Percentiles rank a stretch among this genome's conserved stretches.
phyloP scores from a whole-genome alignment of 1,284 basidiomycete species.

The Irpex sp. region DNA sequence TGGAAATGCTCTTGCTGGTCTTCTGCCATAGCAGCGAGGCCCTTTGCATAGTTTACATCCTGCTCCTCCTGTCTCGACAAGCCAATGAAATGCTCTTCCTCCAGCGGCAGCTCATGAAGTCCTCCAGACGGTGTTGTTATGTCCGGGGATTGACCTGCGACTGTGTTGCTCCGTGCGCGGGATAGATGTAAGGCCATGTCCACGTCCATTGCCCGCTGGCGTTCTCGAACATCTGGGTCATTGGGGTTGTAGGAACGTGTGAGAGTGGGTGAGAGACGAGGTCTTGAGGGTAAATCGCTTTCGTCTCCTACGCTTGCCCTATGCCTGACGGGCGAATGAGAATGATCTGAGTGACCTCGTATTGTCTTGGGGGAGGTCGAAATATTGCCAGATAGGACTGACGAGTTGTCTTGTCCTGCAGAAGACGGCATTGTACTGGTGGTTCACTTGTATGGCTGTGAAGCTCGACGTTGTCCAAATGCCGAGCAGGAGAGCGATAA shows the following conservation, averaged over 20 bases:
- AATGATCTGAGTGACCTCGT: conserved; percentile 29
- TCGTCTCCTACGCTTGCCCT: conserved; percentile 37
- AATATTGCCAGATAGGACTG: conserved; percentile 21
- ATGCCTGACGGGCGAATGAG: conserved; percentile 27
- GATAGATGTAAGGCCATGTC: conserved; percentile 83
- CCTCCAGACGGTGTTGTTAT: conserved; percentile 9
- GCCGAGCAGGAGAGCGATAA: no score
- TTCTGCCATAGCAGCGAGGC: conserved; percentile 23
- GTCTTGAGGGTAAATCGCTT: conserved; percentile 35
- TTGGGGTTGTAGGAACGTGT: conserved; percentile 56
- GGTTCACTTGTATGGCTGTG: background rate
- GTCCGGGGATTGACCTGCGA: conserved; percentile 28
- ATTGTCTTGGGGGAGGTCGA: conserved; percentile 41
- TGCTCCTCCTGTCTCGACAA: conserved; percentile 42
- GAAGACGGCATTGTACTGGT: conserved; percentile 20
- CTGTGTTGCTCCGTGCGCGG: conserved; percentile 62
- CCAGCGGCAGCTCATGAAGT: conserved; percentile 18
- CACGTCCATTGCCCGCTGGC: conserved; percentile 80
- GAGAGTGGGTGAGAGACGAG: conserved; percentile 60
- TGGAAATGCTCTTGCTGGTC: conserved; percentile 20
- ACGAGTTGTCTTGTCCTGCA: conserved; percentile 18
- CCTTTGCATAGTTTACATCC: conserved; percentile 38
- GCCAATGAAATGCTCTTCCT: conserved; percentile 26
- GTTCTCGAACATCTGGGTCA: conserved; percentile 66
- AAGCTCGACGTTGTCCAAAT: no score